Evolutionary conservation across 495 filamentous ascomycete species (phyloP).

Genomic region (Paragyromitra xinjiangensis): DNA sequence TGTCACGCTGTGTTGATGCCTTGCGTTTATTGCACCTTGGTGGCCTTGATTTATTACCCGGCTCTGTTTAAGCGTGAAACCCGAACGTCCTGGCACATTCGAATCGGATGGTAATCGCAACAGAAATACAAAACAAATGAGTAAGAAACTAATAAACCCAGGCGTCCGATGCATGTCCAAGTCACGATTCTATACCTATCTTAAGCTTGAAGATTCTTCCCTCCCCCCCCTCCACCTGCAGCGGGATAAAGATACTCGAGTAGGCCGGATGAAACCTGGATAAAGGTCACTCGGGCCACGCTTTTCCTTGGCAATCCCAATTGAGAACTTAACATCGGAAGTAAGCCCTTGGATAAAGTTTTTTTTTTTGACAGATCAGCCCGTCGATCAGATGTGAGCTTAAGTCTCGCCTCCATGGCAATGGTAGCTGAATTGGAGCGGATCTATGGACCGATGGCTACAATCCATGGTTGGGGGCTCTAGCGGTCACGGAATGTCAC

Average conservation of each 20-base stretch:
- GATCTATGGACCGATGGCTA: slow-evolving; percentile 22
- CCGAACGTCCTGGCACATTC: slow-evolving; percentile 24
- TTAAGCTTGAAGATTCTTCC: slow-evolving; percentile 25
- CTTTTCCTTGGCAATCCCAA: slow-evolving; percentile 41
- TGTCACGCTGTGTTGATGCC: slow-evolving; percentile 23
- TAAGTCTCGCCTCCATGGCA: slow-evolving; percentile 31
- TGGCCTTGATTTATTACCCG: slow-evolving; percentile 42
- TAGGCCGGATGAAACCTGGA: slow-evolving; percentile 49
- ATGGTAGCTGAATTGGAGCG: slow-evolving; percentile 14
- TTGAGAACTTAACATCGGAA: slow-evolving; percentile 22
- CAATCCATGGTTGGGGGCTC: slow-evolving; percentile 32
- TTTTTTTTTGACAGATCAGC: slow-evolving; percentile 34
- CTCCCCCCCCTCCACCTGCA: slow-evolving; percentile 13
- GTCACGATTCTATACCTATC: slow-evolving; percentile 34
- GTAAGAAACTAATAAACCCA: slow-evolving; percentile 26
- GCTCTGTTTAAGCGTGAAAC: slow-evolving; percentile 26
- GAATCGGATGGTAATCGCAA: slow-evolving; percentile 17
- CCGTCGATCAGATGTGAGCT: slow-evolving; percentile 46
- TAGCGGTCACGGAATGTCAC: slow-evolving; percentile 33
- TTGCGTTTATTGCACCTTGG: slow-evolving; percentile 10
- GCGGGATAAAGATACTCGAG: slow-evolving; percentile 37
- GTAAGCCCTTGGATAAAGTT: slow-evolving; percentile 23
- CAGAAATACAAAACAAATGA: slow-evolving; percentile 39
- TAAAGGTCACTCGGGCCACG: slow-evolving; percentile 52
- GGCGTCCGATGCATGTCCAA: slow-evolving; percentile 38